Evolutionary conservation across 768 basidiomycete genomes (phyloP).

Genomic region (Hygrophorus pudorinus): DNA sequence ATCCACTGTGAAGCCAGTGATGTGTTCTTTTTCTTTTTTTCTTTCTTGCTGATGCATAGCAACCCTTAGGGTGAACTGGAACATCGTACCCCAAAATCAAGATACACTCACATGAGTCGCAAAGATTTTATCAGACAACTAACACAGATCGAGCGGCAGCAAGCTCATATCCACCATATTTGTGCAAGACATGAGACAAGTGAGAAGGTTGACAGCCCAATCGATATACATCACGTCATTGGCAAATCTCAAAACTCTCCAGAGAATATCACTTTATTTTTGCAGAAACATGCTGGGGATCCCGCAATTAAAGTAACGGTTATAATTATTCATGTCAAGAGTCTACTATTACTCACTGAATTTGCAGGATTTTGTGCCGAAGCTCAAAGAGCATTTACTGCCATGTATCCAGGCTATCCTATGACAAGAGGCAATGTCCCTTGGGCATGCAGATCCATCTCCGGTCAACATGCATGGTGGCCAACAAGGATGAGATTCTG

Average conservation of each 20-base stretch:
- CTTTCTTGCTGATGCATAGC: background rate
- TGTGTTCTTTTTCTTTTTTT: background rate
- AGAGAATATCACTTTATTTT: background rate
- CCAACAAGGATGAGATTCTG: background rate
- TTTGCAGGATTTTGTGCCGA: constrained; percentile 17
- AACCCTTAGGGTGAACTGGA: constrained; percentile 11
- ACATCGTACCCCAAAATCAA: constrained; percentile 8
- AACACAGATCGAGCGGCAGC: constrained; percentile 8
- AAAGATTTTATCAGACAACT: constrained; percentile 7
- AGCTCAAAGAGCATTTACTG: constrained; percentile 18
- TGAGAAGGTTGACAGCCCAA: background rate
- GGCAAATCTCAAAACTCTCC: constrained; percentile 2
- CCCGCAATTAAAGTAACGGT: constrained; percentile 6
- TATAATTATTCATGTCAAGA: background rate
- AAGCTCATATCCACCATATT: constrained; percentile 6
- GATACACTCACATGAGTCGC: constrained; percentile 6
- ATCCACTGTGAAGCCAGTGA: background rate
- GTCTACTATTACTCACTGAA: background rate
- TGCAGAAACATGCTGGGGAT: constrained; percentile 1
- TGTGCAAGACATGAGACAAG: background rate
- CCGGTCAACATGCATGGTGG: constrained; percentile 2
- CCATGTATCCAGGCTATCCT: constrained; percentile 5
- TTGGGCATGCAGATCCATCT: background rate
- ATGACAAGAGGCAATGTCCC: background rate
- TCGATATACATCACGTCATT: background rate